phyloP scores from a whole-genome alignment of 1,284 basidiomycete species.

The Cerrena zonata region DNA sequence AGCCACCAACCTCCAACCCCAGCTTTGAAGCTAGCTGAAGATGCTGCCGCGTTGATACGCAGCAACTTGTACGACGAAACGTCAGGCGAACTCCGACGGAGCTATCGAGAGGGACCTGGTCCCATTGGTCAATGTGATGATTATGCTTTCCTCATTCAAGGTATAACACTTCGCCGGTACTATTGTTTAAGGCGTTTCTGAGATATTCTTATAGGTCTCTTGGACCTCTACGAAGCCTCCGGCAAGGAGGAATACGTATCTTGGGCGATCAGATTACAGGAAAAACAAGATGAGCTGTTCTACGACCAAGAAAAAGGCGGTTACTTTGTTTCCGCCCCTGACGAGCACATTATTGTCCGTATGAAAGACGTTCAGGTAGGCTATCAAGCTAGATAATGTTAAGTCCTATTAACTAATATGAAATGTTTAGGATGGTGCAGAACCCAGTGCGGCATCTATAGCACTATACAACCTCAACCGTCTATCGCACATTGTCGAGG shows the following conservation, averaged over 20 bases:
- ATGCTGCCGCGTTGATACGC: conserved; percentile 18
- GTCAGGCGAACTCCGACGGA: conserved; percentile 19
- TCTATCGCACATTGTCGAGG: conserved; percentile 30
- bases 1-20: conserved; percentile 5
- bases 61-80: conserved; percentile 17
- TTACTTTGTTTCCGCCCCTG: conserved; percentile 37
- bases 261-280: conserved; percentile 34
- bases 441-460: conserved; percentile 37
- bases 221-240: conserved; percentile 37
- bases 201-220: conserved; percentile 13
- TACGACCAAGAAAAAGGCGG: conserved; percentile 36
- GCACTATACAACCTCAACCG: conserved; percentile 36
- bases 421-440: conserved; percentile 35
- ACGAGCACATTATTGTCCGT: conserved; percentile 35
- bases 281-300: conserved; percentile 38
- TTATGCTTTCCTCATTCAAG: conserved; percentile 29
- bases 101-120: conserved; percentile 24
- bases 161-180: conserved; percentile 6
- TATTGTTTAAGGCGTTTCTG: neutral
- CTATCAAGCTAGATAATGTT: neutral
- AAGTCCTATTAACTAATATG: neutral
- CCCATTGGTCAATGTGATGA: conserved; percentile 24
- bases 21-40: conserved; percentile 19
- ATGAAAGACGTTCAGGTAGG: conserved; percentile 35
- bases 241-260: conserved; percentile 29